Base-by-base conservation (phyloP, 345 rosid genomes). In the Heritiera fomes region DNA sequence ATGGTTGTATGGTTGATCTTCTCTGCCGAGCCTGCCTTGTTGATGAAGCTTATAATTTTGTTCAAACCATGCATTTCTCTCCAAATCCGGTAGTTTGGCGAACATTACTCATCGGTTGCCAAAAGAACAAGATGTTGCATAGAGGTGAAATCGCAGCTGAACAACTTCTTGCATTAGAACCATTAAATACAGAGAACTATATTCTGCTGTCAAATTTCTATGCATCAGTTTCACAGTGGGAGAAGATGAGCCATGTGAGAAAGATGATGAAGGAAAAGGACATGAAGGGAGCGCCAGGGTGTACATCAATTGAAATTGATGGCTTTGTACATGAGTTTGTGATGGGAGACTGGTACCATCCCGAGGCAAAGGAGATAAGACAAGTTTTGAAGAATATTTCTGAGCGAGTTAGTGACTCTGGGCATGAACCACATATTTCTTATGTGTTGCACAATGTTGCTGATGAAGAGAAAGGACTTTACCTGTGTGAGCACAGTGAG, bases 11-110 rank as follows among this genome's bases (percentile, higher is more conserved):
- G 78, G 87, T 87, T 73, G 94, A 87, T 63, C 79, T 87, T 64
- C 75, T 90, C 69, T 88, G 94, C 79, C 81, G 87, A 80, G 88
- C 89, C 9, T 84, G 89, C 28, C 83, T 69, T 62, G 77, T 89
- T 15, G 52, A 73, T 12, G 87, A 87, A 75, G 92, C 90, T 52
- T 55, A 84, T n/a, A 77, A 74, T 59, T 85, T 87, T 78, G 87
- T 86, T 75, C 75, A 84, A 56, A 78, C 80, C 40, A 90, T 90
- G 90, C 88, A 88, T 53, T 73, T 87, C 23, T 75, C 68, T 78
- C 84, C 91, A 1, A 83, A 87, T 70, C 60, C 87, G 2, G 79
- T 86, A 55, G 79, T 86, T 55, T 85, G 89, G 87, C 86, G 89
- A 82, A 82, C 85, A 2, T 65, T 90, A 55, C 75, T 89, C 71